A percentile compares a stretch with the other conserved stretches of the same genome.
Conservation (phyloP, 2,329 filamentous ascomycete genomes). For the Diaporthe ilicicola region DNA sequence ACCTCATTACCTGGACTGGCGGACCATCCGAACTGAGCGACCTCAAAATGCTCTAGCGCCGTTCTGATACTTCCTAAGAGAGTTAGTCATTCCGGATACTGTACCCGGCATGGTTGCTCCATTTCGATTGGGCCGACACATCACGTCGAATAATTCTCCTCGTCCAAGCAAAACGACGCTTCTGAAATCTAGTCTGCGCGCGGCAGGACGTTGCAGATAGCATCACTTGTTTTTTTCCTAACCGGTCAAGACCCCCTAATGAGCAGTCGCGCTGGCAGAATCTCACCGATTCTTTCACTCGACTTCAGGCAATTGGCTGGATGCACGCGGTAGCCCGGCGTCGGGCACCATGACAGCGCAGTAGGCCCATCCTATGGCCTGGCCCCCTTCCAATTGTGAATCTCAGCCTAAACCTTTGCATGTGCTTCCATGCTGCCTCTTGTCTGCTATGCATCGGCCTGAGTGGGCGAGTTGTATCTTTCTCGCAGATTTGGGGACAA, state of each 20-base stretch:
- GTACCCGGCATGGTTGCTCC: background rate
- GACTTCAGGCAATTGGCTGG: background rate
- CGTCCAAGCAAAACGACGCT: constrained; percentile 12
- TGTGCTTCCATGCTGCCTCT: background rate
- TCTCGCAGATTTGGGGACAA: background rate
- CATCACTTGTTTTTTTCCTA: background rate
- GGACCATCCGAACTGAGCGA: background rate
- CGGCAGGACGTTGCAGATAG: constrained; percentile 21
- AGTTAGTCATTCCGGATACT: background rate
- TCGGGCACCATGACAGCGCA: constrained; percentile 5
- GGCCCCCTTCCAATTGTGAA: background rate
- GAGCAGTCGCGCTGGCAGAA: background rate
- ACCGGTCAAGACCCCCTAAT: constrained; percentile 10
- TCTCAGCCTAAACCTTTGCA: background rate
- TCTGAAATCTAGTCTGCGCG: background rate
- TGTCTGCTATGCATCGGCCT: background rate
- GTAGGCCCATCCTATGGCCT: background rate
- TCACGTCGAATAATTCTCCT: background rate
- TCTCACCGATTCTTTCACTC: background rate
- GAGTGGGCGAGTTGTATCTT: background rate
- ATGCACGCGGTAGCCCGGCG: background rate
- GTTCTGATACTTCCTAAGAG: background rate
- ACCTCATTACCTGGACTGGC: background rate
- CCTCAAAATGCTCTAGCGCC: background rate
- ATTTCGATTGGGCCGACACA: background rate